Evolutionary conservation across 805 yeast species (phyloP).

Genomic region (Cyberlindnera subsufficiens): DNA sequence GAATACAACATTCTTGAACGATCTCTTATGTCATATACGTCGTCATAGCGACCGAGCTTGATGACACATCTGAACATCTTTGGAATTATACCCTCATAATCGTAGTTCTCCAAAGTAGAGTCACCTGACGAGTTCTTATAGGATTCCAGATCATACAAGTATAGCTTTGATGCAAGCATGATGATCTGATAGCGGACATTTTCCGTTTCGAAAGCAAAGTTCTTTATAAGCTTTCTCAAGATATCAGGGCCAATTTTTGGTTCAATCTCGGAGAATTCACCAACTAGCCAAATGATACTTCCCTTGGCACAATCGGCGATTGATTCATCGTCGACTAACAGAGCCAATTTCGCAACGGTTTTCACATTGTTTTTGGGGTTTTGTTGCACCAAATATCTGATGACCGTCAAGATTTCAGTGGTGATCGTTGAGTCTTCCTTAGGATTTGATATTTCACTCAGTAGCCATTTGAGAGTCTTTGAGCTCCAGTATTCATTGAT

Average conservation of each 20-base stretch:
- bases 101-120: constrained; percentile 23
- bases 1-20: constrained; percentile 70
- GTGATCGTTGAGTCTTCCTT: constrained; percentile 29
- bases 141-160: constrained; percentile 47
- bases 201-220: constrained; percentile 48
- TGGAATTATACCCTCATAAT: constrained; percentile 31
- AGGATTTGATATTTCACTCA: constrained; percentile 36
- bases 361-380: constrained; percentile 47
- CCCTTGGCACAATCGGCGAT: constrained; percentile 56
- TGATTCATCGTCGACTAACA: constrained; percentile 21
- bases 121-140: constrained; percentile 24
- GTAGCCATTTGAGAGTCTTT: constrained; percentile 59
- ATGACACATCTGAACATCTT: constrained; percentile 58
- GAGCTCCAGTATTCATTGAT: constrained; percentile 42
- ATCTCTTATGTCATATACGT: constrained; percentile 73
- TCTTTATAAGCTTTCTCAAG: constrained; percentile 48
- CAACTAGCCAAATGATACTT: constrained; percentile 85
- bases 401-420: constrained; percentile 65
- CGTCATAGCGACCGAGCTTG: constrained; percentile 67
- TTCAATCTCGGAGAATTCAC: constrained; percentile 58
- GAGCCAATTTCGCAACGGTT: constrained; percentile 47
- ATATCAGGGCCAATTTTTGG: constrained; percentile 68
- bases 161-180: constrained; percentile 66
- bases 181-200: constrained; percentile 66
- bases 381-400: constrained; percentile 66